Base-by-base conservation (phyloP, 257 asterid genomes). In the Lycium barbarum region DNA sequence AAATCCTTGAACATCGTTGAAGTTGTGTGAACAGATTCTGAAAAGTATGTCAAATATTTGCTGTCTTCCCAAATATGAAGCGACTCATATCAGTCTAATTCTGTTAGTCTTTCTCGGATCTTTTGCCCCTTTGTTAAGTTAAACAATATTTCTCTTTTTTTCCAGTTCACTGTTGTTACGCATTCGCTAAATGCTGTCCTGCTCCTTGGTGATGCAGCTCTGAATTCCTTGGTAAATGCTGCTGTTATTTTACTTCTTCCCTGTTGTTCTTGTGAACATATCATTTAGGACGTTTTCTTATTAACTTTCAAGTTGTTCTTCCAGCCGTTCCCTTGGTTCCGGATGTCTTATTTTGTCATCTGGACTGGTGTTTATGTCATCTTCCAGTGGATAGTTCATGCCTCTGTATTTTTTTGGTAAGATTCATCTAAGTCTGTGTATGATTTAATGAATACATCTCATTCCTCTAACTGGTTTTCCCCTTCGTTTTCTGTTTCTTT, bases 371-470 rank as follows among this genome's bases (percentile, higher is more conserved):
- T 86, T 79, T 96, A 95, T 84, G 99, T 96, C 85, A 87, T 95
- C 87, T 93, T 95, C 91, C 93, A 95, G 87, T 96, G 99, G 99
- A 84, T 88, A 59, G 82, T 92, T 87, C 99, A 96, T 88, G 98
- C 97, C 20, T 88, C 76, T 65, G 89, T 76, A 85, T 58, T 86
- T 57, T 70, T 95, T 18, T 95, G 99, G 99, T 94, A 92, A 83
- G 72, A 22, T 53, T 36, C 43, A 81, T 33, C 55, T 57, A 80
- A 7, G 43, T 79, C 53, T 63, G 63, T 36, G 36, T 61, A 59
- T 36, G 18, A 57, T 80, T 68, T 53, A 79, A 51, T 47, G 82
- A 53, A 26, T 53, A 53, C 67, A 40, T 83, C 55, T 67, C 55
- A 55, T 68, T 83, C 68, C 59, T 36, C 20, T 53, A 51, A 57